phyloP scores from a whole-genome alignment of 2,329 filamentous ascomycete species.

The Penicillium frequentans region DNA sequence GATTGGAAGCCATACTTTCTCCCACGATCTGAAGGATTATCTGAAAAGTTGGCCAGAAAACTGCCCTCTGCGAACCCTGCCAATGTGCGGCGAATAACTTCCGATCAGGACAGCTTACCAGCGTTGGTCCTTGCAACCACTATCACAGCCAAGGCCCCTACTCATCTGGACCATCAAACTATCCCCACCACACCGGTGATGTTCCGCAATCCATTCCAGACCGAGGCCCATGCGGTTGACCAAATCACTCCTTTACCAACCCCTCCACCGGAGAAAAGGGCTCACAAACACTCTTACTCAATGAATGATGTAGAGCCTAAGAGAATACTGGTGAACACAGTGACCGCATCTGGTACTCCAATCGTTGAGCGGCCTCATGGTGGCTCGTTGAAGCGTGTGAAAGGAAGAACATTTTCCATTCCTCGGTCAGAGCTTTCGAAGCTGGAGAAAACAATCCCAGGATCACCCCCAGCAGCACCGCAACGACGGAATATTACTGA shows the following conservation, averaged over 20 bases:
- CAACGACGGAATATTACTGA: conserved; percentile 44
- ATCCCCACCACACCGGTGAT: conserved; percentile 22
- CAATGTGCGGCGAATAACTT: conserved; percentile 45
- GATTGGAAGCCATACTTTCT: conserved; percentile 44
- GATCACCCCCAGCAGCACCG: conserved; percentile 19
- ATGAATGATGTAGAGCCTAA: conserved; percentile 27
- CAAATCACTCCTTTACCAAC: conserved; percentile 2
- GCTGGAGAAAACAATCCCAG: conserved; percentile 25
- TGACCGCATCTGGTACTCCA: conserved; percentile 19
- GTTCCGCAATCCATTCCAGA: conserved; percentile 36
- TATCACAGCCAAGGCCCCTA: conserved; percentile 27
- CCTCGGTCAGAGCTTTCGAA: conserved; percentile 25
- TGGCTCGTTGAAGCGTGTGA: conserved; percentile 27
- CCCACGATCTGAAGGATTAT: conserved; percentile 24
- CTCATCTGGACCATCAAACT: conserved; percentile 14
- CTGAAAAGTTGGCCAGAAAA: conserved; percentile 40
- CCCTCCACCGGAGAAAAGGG: conserved; percentile 10
- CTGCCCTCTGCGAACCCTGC: conserved; percentile 39
- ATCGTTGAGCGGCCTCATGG: conserved; percentile 35
- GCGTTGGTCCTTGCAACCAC: conserved; percentile 50
- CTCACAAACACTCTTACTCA: conserved; percentile 16
- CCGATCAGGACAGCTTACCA: conserved; percentile 45
- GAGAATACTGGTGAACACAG: conserved; percentile 19
- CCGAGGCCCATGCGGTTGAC: background rate
- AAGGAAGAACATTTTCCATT: conserved; percentile 32